Percentiles rank a stretch among this genome's conserved stretches.
Evolutionary conservation across 1,139 yeast species (phyloP).

Genomic region (Blastobotrys arbuscula): DNA sequence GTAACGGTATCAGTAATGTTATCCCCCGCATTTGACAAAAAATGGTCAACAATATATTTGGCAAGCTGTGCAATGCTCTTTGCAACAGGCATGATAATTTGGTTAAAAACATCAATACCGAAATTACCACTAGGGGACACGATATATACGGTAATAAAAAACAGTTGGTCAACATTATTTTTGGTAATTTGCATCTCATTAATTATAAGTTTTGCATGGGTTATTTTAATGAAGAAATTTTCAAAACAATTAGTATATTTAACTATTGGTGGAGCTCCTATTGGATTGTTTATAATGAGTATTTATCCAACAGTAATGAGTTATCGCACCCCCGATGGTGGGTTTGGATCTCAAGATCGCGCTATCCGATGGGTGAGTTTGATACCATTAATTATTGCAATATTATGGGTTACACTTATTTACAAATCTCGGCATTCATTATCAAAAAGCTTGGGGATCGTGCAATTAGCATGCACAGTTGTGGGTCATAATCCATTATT

Average conservation of each 20-base stretch:
- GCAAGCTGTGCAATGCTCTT: conserved; percentile 29
- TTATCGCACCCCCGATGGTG: conserved; percentile 32
- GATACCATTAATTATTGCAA: conserved; percentile 31
- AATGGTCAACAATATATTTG: conserved; percentile 32
- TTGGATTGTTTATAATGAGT: conserved; percentile 27
- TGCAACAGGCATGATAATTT: conserved; percentile 34
- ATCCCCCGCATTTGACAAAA: conserved; percentile 24
- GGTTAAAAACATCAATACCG: conserved; percentile 31
- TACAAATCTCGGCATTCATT: conserved; percentile 32
- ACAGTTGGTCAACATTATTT: conserved; percentile 29
- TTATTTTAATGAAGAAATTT: conserved; percentile 29
- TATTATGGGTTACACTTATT: conserved; percentile 32
- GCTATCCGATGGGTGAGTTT: conserved; percentile 37
- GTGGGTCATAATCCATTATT: conserved; percentile 32
- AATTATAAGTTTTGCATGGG: conserved; percentile 34
- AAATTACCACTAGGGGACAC: conserved; percentile 33
- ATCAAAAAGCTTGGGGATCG: conserved; percentile 36
- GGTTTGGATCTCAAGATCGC: conserved; percentile 34
- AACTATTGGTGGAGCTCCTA: conserved; percentile 35
- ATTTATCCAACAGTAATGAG: conserved; percentile 34
- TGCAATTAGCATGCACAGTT: conserved; percentile 35
- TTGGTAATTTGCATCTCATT: conserved; percentile 30
- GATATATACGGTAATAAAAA: conserved; percentile 29
- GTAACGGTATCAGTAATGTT: conserved; percentile 11
- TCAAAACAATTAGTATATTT: conserved; percentile 34